phyloP scores from a whole-genome alignment of 495 filamentous ascomycete genomes.

The Aspergillus incahuasiensis region DNA sequence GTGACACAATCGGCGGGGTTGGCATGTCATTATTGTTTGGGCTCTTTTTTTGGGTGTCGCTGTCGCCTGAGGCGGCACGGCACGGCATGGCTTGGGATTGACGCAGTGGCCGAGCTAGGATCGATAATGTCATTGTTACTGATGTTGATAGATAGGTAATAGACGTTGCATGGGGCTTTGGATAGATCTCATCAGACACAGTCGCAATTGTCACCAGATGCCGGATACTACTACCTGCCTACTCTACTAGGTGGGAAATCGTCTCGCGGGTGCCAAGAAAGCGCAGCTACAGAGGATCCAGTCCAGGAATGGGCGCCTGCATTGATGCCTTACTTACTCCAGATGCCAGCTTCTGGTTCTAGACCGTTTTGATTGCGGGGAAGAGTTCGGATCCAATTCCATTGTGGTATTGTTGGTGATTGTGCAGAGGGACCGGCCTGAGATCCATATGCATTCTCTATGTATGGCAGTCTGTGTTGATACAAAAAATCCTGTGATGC shows the following conservation, averaged over 20 bases:
- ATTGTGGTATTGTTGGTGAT: background rate
- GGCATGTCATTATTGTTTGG: background rate
- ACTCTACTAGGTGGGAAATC: no score
- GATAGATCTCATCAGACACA: no score
- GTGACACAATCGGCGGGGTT: constrained; percentile 1
- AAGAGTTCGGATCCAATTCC: background rate
- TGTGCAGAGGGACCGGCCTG: background rate
- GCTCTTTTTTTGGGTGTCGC: no score
- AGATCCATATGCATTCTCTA: background rate
- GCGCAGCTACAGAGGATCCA: no score
- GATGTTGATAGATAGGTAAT: no score
- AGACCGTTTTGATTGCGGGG: background rate
- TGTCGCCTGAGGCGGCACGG: no score
- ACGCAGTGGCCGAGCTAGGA: no score
- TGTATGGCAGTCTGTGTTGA: background rate
- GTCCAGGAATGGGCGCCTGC: background rate
- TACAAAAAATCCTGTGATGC: background rate
- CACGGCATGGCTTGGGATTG: no score
- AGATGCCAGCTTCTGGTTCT: background rate
- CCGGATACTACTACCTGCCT: no score
- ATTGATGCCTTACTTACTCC: background rate
- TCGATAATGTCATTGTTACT: no score
- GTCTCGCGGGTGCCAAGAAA: background rate
- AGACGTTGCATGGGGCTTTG: no score
- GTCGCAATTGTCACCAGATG: no score